These are phyloP conservation scores for Fusarium pilosicola DNA, from an alignment of 2,329 filamentous ascomycete genomes.

Conservation along the genomic window DNA sequence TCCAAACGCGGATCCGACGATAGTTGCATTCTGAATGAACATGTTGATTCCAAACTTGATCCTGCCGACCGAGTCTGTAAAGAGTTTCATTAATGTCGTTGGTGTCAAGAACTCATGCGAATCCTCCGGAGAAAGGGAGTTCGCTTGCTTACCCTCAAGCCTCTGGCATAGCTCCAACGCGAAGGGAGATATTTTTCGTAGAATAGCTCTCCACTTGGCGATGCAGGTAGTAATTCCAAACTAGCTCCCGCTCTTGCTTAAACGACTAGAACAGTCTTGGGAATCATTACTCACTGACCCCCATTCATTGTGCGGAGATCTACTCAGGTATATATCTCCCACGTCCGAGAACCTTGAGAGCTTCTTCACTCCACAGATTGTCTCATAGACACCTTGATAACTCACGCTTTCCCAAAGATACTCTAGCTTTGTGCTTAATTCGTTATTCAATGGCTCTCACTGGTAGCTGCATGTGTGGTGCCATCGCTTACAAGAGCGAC, in stretches of 20 bases:
- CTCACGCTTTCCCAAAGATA: slow-evolving; percentile 10
- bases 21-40: neutral
- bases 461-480: slow-evolving; percentile 53
- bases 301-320: neutral
- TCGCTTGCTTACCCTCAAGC: neutral
- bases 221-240: slow-evolving; percentile 10
- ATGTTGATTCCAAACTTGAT: neutral
- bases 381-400: slow-evolving; percentile 27
- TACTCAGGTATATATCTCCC: slow-evolving; percentile 33
- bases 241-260: slow-evolving; percentile 11
- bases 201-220: slow-evolving; percentile 3
- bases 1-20: slow-evolving; percentile 4
- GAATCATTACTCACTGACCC: neutral
- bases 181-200: neutral
- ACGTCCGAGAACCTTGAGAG: slow-evolving; percentile 38
- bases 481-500: slow-evolving; percentile 48
- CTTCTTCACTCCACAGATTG: slow-evolving; percentile 22
- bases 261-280: neutral
- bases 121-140: neutral
- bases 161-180: neutral
- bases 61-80: neutral
- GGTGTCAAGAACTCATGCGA: neutral
- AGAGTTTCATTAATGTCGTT: neutral
- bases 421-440: slow-evolving; percentile 10
- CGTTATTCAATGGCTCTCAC: slow-evolving; percentile 33